Conservation (phyloP, 768 basidiomycete genomes). For the Phaeotremella skinneri region DNA sequence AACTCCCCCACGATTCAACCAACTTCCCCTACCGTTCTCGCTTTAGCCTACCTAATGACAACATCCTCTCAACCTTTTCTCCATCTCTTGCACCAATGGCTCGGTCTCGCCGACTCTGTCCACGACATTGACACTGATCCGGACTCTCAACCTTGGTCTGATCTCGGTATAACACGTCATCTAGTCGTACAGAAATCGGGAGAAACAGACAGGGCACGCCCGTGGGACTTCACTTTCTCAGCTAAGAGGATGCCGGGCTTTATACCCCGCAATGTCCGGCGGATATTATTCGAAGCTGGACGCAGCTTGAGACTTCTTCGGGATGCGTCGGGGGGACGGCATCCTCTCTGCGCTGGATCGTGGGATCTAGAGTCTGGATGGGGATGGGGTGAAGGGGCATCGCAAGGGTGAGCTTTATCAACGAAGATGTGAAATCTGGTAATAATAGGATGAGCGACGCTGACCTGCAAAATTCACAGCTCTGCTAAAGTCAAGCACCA, state of each 20-base stretch:
- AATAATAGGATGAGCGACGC: neutral
- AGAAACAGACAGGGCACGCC: neutral
- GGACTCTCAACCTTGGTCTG: conserved; percentile 37
- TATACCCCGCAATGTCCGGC: conserved; percentile 21
- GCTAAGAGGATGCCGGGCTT: conserved; percentile 36
- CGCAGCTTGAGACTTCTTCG: conserved; percentile 33
- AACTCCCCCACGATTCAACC: conserved; percentile 9
- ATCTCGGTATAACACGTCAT: conserved; percentile 38
- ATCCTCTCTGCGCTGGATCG: conserved; percentile 28
- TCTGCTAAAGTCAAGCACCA: conserved; percentile 7
- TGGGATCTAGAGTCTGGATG: conserved; percentile 26
- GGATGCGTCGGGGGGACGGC: conserved; percentile 30
- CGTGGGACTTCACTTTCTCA: conserved; percentile 35
- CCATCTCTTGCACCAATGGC: conserved; percentile 31
- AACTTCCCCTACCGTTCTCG: conserved; percentile 1
- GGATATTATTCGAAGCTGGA: conserved; percentile 42
- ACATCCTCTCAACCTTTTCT: conserved; percentile 27
- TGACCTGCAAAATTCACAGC: neutral
- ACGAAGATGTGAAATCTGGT: neutral
- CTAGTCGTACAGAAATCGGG: neutral
- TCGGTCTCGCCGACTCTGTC: conserved; percentile 25
- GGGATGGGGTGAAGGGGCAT: conserved; percentile 23
- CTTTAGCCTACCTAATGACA: conserved; percentile 34
- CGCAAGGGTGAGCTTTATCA: conserved; percentile 5
- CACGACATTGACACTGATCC: conserved; percentile 20